Evolutionary conservation across 805 yeast species (phyloP), one percentile per base, ranked within the genome.

Genomic region (Schizosaccharomyces osmophilus): DNA sequence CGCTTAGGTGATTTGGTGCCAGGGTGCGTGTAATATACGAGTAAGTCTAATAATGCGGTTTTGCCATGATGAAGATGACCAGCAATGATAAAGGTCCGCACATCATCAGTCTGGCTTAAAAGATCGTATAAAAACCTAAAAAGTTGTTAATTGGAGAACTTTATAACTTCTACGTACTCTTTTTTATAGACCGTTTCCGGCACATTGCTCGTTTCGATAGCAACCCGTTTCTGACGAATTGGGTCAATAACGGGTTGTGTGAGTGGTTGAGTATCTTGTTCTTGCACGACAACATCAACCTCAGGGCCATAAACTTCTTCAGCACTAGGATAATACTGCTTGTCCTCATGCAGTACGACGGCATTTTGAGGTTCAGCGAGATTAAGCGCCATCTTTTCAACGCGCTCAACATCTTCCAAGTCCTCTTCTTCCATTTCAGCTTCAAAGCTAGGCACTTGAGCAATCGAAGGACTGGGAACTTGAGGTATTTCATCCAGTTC

Each of bases 41-140:
- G 70, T 70, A 78, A 69, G 68, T 90, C 96, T 2, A 86, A 65
- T 0, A 89, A 71, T 0, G 87, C 75, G 0, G 97, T 85, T 71
- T 93, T 93, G 1, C 99, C 99, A 4, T 87, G 82, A 66, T 86
- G 85, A 1, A 85, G 69, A 55, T 82, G 79, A 0, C 98, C 98
- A n/a, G 82, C 80, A 1, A 93, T 65, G 0, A 89, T 84, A 19
- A 89, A 73, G 69, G 85, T 89, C 59, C 95, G 76, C 8, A 83
- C 76, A 65, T 83, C 81, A 15, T 80, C 81, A 0, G 95, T 87
- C 0, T 79, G 66, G 9, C 66, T 64, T 65, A 81, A 67, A 59
- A 79, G 65, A 4, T 77, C 73, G 24, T 75, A 66, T 75, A 87
- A 75, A 36, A 55, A 62, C 5, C 60, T 57, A 22, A 5, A 32